Percentiles rank a stretch among this genome's conserved stretches.
These are phyloP conservation scores for Diplodia intermedia DNA, from an alignment of 2,329 filamentous ascomycete species.

Conservation along the genomic window DNA sequence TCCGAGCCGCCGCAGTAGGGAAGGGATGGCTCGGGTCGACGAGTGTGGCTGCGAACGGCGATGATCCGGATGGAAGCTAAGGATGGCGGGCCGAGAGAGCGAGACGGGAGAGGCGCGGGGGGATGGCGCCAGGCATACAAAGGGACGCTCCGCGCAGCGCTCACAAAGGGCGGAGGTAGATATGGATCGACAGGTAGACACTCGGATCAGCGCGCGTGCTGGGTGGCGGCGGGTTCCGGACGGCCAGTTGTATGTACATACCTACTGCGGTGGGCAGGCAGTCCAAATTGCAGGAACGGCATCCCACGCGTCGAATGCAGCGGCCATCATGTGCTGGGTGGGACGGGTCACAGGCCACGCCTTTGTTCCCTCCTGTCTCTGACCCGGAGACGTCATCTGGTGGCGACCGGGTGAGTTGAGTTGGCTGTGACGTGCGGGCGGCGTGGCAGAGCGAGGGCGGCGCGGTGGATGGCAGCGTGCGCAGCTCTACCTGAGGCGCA, in stretches of 20 bases:
- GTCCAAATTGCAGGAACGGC: slow-evolving; percentile 17
- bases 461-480: neutral
- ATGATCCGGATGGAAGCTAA: neutral
- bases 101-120: neutral
- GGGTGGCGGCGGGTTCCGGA: neutral
- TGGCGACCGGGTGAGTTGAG: neutral
- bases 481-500: slow-evolving; percentile 9
- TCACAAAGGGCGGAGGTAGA: neutral
- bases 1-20: neutral
- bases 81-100: neutral
- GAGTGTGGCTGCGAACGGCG: neutral
- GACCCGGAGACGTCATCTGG: slow-evolving; percentile 1
- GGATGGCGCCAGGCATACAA: neutral
- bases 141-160: neutral
- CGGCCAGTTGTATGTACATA: neutral
- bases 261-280: neutral
- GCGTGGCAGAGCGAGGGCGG: neutral
- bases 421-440: neutral
- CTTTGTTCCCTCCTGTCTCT: neutral
- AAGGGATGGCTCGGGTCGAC: neutral
- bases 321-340: neutral
- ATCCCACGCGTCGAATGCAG: neutral
- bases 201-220: neutral
- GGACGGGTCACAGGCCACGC: slow-evolving; percentile 3
- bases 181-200: slow-evolving; percentile 19